Evolutionary conservation across 2,329 filamentous ascomycete genomes (phyloP), one percentile per base, ranked within the genome.

Genomic region (Geosmithia morbida): DNA sequence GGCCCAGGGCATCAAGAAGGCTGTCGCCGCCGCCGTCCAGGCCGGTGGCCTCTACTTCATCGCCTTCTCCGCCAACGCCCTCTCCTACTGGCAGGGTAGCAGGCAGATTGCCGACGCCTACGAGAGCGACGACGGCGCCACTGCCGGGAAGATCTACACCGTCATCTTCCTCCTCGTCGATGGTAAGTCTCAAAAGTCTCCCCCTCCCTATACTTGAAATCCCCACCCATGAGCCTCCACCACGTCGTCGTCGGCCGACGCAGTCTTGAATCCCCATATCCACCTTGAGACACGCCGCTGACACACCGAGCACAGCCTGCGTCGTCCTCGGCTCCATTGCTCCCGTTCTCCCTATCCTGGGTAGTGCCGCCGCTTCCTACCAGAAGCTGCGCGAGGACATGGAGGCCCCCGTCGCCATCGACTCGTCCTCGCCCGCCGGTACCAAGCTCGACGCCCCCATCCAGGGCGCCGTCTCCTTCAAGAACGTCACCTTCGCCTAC

Each of bases 1-100:
- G 44, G 65, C 61, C 10, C 67, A 73, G 20, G 78, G 72, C 2
- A 68, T 77, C 50, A 75, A 75, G 51, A 84, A 83, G 56, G 71
- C 75, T 0, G 60, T 71, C 1, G 67, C 71, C 1, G 67, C 73
- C 22, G 81, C 74, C 3, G 59, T 75, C 0, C 77, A 83, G 55
- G 69, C 76, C 7, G 79, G 79, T 10, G 59, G 74, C 16, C 62
- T 84, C 7, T 85, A 82, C 57, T 84, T 85, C 51, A 75, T 85
- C 52, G 77, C 79, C 3, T 84, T 81, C 52, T 72, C 77, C 2
- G 78, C 77, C 7, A 84, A 83, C 56, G 78, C 77, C 1, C 65
- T 85, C 14, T 77, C 80, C 0, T 84, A 82, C 56, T 85, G 79
- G 77, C 73, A 83, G 57, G 81, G 80, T 44, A 79, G 75, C 51